These are phyloP conservation scores for Neurospora sublineolata DNA, from an alignment of 495 filamentous ascomycete species.

Conservation along the genomic window DNA sequence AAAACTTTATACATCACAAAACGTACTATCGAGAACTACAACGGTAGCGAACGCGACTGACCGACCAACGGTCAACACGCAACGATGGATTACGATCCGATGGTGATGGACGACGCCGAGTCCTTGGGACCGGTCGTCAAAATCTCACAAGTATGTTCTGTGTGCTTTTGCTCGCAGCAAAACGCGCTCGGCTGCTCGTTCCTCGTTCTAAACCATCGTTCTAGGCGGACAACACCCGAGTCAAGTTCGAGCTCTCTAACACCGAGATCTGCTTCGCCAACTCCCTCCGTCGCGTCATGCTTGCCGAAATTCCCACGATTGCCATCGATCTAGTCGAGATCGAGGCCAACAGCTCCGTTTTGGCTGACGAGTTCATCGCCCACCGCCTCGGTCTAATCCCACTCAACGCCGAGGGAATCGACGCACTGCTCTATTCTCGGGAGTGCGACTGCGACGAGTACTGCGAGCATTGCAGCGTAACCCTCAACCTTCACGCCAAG, in stretches of 20 bases:
- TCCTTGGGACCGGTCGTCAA: constrained; percentile 56
- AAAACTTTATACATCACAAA: neutral
- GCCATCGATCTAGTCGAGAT: constrained; percentile 93
- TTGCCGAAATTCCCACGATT: constrained; percentile 89
- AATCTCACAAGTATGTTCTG: constrained; percentile 50
- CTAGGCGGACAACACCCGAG: constrained; percentile 56
- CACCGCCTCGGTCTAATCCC: constrained; percentile 91
- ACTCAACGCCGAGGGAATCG: constrained; percentile 70
- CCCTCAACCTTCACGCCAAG: constrained; percentile 66
- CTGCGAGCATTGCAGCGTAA: constrained; percentile 83
- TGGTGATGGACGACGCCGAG: constrained; percentile 51
- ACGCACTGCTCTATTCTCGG: constrained; percentile 74
- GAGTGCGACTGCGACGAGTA: constrained; percentile 93
- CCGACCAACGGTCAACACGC: neutral
- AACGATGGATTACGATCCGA: constrained; percentile 55
- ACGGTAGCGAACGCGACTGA: neutral
- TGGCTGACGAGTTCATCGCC: constrained; percentile 89
- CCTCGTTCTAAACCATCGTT: constrained; percentile 4
- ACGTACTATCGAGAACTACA: neutral
- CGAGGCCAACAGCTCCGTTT: constrained; percentile 81
- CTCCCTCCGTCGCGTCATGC: constrained; percentile 81
- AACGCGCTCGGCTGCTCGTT: neutral
- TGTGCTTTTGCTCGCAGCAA: constrained; percentile 5
- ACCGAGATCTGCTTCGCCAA: constrained; percentile 87
- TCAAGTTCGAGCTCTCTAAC: constrained; percentile 72